Percentiles rank a stretch among this genome's conserved stretches.
Evolutionary conservation across 495 filamentous ascomycete species (phyloP).

Genomic region (Aspergillus ostianus): DNA sequence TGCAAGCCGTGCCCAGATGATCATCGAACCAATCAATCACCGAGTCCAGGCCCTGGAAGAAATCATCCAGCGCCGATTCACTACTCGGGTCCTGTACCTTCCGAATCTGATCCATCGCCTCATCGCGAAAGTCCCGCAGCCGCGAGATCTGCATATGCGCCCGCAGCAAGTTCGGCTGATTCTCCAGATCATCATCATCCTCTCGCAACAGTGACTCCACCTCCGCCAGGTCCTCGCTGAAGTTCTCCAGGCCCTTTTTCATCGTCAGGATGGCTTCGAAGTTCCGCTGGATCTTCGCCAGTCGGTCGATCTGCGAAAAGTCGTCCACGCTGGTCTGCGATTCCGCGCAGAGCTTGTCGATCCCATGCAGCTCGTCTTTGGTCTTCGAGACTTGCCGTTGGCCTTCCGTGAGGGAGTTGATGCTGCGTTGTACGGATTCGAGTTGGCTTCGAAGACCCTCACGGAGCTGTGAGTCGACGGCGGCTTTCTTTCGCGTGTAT

Average conservation of each 20-base stretch:
- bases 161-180: slow-evolving; percentile 86
- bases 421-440: slow-evolving; percentile 86
- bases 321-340: slow-evolving; percentile 94
- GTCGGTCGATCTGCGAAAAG: slow-evolving; percentile 93
- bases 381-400: slow-evolving; percentile 84
- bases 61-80: slow-evolving; percentile 78
- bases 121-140: slow-evolving; percentile 88
- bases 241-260: slow-evolving; percentile 82
- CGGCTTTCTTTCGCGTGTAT: slow-evolving; percentile 90
- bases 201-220: slow-evolving; percentile 72
- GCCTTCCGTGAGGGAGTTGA: slow-evolving; percentile 79
- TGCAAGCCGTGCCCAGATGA: slow-evolving; percentile 80
- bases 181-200: slow-evolving; percentile 82
- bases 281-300: slow-evolving; percentile 91
- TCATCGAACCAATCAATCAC: slow-evolving; percentile 94
- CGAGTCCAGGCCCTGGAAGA: slow-evolving; percentile 83
- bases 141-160: slow-evolving; percentile 89
- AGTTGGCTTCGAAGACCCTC: slow-evolving; percentile 85
- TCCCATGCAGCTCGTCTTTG: slow-evolving; percentile 97
- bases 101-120: slow-evolving; percentile 91
- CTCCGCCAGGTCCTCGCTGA: slow-evolving; percentile 69
- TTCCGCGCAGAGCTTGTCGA: slow-evolving; percentile 95
- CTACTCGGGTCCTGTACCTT: slow-evolving; percentile 69
- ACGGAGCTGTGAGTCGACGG: slow-evolving; percentile 84
- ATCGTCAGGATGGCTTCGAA: slow-evolving; percentile 90